Conservation (phyloP, 139 green algal genomes). For the Coelastrella sp. region DNA sequence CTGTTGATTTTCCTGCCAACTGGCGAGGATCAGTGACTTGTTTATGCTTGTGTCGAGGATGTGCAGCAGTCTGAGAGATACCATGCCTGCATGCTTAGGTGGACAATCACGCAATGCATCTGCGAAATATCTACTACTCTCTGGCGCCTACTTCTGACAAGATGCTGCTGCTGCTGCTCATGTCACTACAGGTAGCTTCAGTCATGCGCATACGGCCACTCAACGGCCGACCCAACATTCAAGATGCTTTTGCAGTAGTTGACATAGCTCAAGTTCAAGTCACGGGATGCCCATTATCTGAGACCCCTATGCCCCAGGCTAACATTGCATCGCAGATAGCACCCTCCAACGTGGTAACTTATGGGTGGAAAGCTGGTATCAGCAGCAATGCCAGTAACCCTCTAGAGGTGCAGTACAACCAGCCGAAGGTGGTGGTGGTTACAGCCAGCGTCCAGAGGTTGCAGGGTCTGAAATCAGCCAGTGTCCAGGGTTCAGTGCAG, state of each 20-base stretch:
- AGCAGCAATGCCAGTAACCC: not conserved
- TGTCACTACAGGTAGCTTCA: not conserved
- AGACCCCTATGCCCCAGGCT: not conserved
- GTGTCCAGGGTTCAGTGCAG: conserved; percentile 8
- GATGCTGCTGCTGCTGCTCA: not conserved
- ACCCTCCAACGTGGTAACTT: not conserved
- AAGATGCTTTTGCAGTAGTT: not conserved
- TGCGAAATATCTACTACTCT: not conserved
- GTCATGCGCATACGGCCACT: conserved; percentile 4
- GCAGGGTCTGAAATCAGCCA: not conserved
- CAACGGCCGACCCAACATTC: not conserved
- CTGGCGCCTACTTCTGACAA: not conserved
- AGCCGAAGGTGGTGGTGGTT: not conserved
- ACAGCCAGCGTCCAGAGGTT: not conserved
- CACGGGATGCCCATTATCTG: not conserved
- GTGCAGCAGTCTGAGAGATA: too few relatives aligned
- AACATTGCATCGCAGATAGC: not conserved
- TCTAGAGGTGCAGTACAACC: not conserved
- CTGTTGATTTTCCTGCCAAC: too few relatives aligned
- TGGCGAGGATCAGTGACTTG: too few relatives aligned
- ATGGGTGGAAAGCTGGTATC: not conserved
- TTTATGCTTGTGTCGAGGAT: too few relatives aligned
- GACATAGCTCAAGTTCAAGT: not conserved
- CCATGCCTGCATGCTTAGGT: too few relatives aligned
- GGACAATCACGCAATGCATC: too few relatives aligned